Conservation (phyloP, 1,284 basidiomycete genomes). For the Naganishia albida region DNA sequence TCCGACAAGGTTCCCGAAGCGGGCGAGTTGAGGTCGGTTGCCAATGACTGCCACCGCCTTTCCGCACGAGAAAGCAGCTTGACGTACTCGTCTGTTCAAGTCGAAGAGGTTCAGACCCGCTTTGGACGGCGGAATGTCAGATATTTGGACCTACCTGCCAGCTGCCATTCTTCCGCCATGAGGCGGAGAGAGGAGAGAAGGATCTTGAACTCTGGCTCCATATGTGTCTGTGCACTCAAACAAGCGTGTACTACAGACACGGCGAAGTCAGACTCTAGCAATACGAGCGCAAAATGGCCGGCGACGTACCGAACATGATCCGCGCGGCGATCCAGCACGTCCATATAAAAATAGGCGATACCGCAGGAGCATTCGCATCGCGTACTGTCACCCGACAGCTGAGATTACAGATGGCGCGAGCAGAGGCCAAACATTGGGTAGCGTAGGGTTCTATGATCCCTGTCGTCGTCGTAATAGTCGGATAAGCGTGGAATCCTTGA, state of each 20-base stretch:
- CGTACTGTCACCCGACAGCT: conserved; percentile 34
- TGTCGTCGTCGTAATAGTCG: conserved; percentile 46
- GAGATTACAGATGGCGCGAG: conserved; percentile 39
- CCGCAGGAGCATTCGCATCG: conserved; percentile 35
- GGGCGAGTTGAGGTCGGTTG: conserved; percentile 33
- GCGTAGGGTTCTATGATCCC: conserved; percentile 49
- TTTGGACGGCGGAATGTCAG: not conserved
- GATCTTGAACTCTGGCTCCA: conserved; percentile 47
- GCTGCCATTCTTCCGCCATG: conserved; percentile 47
- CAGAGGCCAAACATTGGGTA: conserved; percentile 43
- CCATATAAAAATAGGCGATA: conserved; percentile 52
- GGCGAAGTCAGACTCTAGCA: conserved; percentile 1
- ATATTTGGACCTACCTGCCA: conserved; percentile 46
- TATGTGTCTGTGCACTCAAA: conserved; percentile 40
- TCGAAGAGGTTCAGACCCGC: not conserved
- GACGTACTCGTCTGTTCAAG: conserved; percentile 49
- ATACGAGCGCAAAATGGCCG: not conserved
- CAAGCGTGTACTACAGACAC: conserved; percentile 44
- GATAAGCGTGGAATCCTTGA: conserved; percentile 52
- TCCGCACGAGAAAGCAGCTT: conserved; percentile 51
- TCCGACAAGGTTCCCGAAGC: conserved; percentile 47
- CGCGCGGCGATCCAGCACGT: conserved; percentile 52
- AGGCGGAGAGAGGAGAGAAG: conserved; percentile 45
- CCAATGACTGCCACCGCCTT: conserved; percentile 45
- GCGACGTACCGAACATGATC: conserved; percentile 47